Evolutionary conservation across 371 early-diverging fungal genomes (phyloP), one percentile per base, ranked within the genome.

Genomic region (Mortierella sp.): DNA sequence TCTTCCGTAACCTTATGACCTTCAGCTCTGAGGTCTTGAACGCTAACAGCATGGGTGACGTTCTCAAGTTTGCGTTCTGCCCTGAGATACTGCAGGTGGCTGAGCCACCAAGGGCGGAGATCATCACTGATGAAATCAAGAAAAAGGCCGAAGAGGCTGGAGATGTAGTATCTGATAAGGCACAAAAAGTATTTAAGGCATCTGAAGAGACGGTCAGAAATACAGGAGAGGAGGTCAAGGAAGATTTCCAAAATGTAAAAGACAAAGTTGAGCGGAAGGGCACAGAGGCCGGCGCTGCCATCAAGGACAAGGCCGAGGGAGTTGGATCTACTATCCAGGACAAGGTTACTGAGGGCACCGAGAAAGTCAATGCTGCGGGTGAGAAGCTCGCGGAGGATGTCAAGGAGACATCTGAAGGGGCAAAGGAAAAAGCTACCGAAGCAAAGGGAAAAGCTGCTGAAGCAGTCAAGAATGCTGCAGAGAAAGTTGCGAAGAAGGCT

Each of bases 51-150:
- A 35, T 75, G 37, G 81, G 81, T 2, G 81, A 75, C 61, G 62
- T 71, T 0, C 72, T 81, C 75, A 81, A 81, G 72, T 81, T 68
- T 28, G 72, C 68, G 40, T 81, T 81, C 64, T 81, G 75, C 54
- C 75, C 81, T 37, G 72, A 71, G 32, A 12, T 64, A 1, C 58
- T 53, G n/a, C 69, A 56, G 0, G 42, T 26, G 2, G 45, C 72
- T 2, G 66, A 66, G 51, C 35, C 63, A 28, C 4, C 67, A 61
- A 56, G 66, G 28, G 57, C 51, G 6, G 56, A 71, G 23, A 68
- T 31, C 1, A 58, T 56, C 12, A 61, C 57, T 9, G 68, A 76
- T 19, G 60, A 70, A 0, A 45, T 71, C 56, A 66, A 71, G 61
- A 45, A 68, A 23, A 55, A 22, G 13, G 64, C 42, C 26, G 51